These are phyloP conservation scores for Glycine tomentella DNA, from an alignment of 306 rosid species.

Conservation along the genomic window DNA sequence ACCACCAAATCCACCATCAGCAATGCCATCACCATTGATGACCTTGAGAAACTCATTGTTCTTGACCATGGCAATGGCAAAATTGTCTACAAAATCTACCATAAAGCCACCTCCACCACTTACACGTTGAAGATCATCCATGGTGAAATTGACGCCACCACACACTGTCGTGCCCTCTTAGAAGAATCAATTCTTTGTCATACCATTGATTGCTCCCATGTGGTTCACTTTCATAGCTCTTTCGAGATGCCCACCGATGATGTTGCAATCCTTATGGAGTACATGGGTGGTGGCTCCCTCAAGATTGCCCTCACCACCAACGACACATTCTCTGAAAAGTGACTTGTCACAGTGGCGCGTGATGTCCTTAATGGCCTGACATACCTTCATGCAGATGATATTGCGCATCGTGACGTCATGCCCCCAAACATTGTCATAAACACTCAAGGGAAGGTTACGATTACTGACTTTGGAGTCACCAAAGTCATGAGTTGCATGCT, in stretches of 20 bases:
- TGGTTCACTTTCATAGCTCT: slow-evolving; percentile 54
- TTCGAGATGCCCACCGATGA: slow-evolving; percentile 73
- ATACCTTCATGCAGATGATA: slow-evolving; percentile 79
- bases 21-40: slow-evolving; percentile 42
- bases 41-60: slow-evolving; percentile 62
- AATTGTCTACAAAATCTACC: slow-evolving; percentile 71
- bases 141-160: slow-evolving; percentile 1
- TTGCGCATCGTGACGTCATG: too few species aligned
- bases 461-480: slow-evolving; percentile 80
- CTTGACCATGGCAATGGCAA: slow-evolving; percentile 81
- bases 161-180: slow-evolving; percentile 48
- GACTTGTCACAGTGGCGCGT: slow-evolving; percentile 57
- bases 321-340: slow-evolving; percentile 59
- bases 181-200: slow-evolving; percentile 75
- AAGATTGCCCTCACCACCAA: not conserved
- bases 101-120: slow-evolving; percentile 48
- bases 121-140: slow-evolving; percentile 68
- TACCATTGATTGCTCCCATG: slow-evolving; percentile 57
- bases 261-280: slow-evolving; percentile 72
- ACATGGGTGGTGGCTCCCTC: slow-evolving; percentile 69
- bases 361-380: slow-evolving; percentile 68
- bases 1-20: not conserved
- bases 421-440: slow-evolving; percentile 67
- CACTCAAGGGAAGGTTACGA: slow-evolving; percentile 63
- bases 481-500: slow-evolving; percentile 63